Evolutionary conservation across 1,284 basidiomycete genomes (phyloP).

Genomic region (Leccinum ponderosum): DNA sequence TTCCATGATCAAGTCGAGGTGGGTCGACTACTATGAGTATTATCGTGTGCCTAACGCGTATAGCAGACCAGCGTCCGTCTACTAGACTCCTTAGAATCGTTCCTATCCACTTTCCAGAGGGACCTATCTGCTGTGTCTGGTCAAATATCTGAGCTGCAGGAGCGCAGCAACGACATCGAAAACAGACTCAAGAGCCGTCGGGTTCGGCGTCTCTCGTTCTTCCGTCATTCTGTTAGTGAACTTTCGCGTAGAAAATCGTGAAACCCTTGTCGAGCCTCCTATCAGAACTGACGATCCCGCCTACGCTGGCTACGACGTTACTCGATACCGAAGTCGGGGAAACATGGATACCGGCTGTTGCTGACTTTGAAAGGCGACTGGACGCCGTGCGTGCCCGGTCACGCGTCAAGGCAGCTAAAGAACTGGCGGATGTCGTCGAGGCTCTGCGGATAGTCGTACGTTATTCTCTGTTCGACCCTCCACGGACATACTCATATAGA

Average conservation of each 20-base stretch:
- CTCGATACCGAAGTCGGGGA: constrained; percentile 84
- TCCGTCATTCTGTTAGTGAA: constrained; percentile 7
- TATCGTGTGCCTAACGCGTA: constrained; percentile 6
- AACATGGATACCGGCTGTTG: constrained; percentile 80
- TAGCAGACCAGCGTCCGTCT: constrained; percentile 72
- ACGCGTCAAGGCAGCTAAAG: constrained; percentile 83
- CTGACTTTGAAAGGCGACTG: constrained; percentile 78
- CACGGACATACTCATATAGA: constrained; percentile 1
- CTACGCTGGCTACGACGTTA: constrained; percentile 75
- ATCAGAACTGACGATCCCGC: constrained; percentile 81
- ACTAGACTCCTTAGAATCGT: constrained; percentile 83
- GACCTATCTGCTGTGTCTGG: constrained; percentile 93
- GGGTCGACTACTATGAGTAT: constrained; percentile 7
- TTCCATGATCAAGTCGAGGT: constrained; percentile 82
- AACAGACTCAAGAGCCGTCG: constrained; percentile 79
- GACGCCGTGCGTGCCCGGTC: constrained; percentile 67
- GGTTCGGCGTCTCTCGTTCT: constrained; percentile 45
- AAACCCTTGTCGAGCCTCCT: constrained; percentile 82
- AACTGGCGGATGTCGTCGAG: constrained; percentile 82
- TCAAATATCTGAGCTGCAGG: constrained; percentile 93
- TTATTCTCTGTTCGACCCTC: constrained; percentile 12
- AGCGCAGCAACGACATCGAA: constrained; percentile 88
- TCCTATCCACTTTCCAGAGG: constrained; percentile 93
- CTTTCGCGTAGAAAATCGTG: constrained; percentile 72
- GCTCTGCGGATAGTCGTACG: constrained; percentile 82